These are phyloP conservation scores for Xylaria palmicola DNA, from an alignment of 495 filamentous ascomycete species.

Conservation along the genomic window DNA sequence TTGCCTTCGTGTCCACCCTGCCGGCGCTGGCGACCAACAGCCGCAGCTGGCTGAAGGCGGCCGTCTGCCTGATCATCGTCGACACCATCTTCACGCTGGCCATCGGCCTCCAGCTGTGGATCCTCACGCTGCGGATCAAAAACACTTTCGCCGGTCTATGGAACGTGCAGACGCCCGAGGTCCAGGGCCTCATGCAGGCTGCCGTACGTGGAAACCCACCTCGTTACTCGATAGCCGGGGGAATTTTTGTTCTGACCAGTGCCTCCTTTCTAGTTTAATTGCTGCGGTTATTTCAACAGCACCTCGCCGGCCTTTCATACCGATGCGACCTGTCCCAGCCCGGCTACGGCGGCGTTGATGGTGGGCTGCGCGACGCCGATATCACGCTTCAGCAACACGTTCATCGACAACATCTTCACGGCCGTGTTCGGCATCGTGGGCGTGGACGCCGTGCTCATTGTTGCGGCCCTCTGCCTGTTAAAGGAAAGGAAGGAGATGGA, in stretches of 20 bases:
- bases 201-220: slow-evolving; percentile 48
- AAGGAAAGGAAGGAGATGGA: slow-evolving; percentile 71
- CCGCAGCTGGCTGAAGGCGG: slow-evolving; percentile 58
- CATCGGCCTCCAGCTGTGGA: slow-evolving; percentile 67
- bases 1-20: slow-evolving; percentile 55
- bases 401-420: slow-evolving; percentile 71
- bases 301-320: slow-evolving; percentile 62
- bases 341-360: slow-evolving; percentile 62
- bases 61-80: slow-evolving; percentile 58
- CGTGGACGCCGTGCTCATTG: slow-evolving; percentile 60
- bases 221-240: neutral
- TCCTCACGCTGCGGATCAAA: slow-evolving; percentile 63
- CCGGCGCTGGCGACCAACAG: slow-evolving; percentile 59
- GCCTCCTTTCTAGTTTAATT: slow-evolving; percentile 61
- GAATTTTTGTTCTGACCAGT: slow-evolving; percentile 23
- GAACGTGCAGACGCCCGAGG: slow-evolving; percentile 44
- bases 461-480: slow-evolving; percentile 66
- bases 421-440: slow-evolving; percentile 73
- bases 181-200: slow-evolving; percentile 64
- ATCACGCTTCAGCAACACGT: slow-evolving; percentile 61
- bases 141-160: slow-evolving; percentile 56
- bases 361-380: slow-evolving; percentile 64
- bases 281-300: slow-evolving; percentile 72
- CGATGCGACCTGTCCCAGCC: slow-evolving; percentile 59
- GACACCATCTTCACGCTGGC: slow-evolving; percentile 63